These are phyloP conservation scores for Emiliania huxleyi DNA, from an alignment of 78 protist species.

Conservation along the genomic window DNA sequence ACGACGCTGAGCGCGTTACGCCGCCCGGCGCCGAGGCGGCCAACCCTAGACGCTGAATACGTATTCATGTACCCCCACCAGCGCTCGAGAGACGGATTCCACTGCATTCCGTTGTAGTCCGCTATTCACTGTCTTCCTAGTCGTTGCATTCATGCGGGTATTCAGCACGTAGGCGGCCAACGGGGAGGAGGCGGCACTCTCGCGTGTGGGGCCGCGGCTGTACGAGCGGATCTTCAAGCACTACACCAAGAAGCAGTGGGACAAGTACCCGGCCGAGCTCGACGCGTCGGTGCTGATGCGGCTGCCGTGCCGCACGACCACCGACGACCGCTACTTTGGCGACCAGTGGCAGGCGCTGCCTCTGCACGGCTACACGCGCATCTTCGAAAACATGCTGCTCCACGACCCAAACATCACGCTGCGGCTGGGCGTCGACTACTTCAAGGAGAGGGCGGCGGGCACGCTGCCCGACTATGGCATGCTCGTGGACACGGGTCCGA, in stretches of 20 bases:
- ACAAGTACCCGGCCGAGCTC: slow-evolving; percentile 56
- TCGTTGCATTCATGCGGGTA: too few relatives aligned
- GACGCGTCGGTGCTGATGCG: slow-evolving; percentile 48
- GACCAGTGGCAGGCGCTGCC: slow-evolving; percentile 44
- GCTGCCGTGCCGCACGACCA: slow-evolving; percentile 41
- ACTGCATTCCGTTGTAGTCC: too few relatives aligned
- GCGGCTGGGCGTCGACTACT: slow-evolving; percentile 45
- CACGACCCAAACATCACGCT: slow-evolving; percentile 13
- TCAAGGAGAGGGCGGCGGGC: not conserved
- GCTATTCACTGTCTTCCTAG: too few relatives aligned
- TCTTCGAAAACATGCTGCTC: slow-evolving; percentile 50
- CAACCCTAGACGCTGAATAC: too few relatives aligned
- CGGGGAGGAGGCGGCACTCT: slow-evolving; percentile 35
- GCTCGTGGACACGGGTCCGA: slow-evolving; percentile 57
- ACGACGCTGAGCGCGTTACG: slow-evolving; percentile 18
- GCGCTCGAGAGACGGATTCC: too few relatives aligned
- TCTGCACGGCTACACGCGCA: slow-evolving; percentile 24
- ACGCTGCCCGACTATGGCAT: slow-evolving; percentile 24
- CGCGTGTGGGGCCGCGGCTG: slow-evolving; percentile 52
- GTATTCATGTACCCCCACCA: too few relatives aligned
- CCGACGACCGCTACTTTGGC: slow-evolving; percentile 48
- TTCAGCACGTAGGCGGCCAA: too few relatives aligned
- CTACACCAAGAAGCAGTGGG: slow-evolving; percentile 62
- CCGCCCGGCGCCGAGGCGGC: slow-evolving; percentile 19
- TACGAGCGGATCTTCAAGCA: slow-evolving; percentile 57